Evolutionary conservation across 352 stramenopile genomes (phyloP).

Genomic region (Globisporangium iwayamae): DNA sequence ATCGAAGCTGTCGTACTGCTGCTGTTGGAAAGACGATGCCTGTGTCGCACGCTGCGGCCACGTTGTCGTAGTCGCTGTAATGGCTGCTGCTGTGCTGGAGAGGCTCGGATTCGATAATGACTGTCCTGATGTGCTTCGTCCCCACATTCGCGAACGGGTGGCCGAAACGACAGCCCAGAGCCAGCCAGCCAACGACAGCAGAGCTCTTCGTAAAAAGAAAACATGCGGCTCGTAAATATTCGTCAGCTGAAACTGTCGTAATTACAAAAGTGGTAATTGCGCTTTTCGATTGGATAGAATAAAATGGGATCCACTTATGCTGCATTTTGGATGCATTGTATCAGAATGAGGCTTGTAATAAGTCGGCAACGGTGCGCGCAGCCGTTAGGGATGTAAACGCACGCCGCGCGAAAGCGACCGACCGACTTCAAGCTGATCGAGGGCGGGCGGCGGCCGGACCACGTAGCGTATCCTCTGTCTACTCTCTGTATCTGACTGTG

Average conservation of each 20-base stretch:
- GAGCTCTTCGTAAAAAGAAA: slow-evolving; percentile 7
- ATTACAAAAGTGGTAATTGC: not conserved
- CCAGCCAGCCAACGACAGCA: not conserved
- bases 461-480: not conserved
- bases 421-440: slow-evolving; percentile 12
- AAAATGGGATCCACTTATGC: too few relatives aligned
- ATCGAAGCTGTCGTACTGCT: not conserved
- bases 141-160: slow-evolving; percentile 2
- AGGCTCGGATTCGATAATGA: slow-evolving; percentile 13
- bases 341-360: not conserved
- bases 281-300: not conserved
- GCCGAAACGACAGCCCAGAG: slow-evolving; percentile 12
- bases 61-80: not conserved
- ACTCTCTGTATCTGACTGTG: not conserved
- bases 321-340: too few relatives aligned
- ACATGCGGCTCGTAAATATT: not conserved
- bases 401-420: not conserved
- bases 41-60: too few relatives aligned
- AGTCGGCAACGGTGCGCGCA: not conserved
- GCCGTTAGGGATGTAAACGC: not conserved
- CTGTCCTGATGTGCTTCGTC: not conserved
- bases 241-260: not conserved
- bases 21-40: not conserved
- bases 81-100: slow-evolving; percentile 5
- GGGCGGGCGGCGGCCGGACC: not conserved